Conservation (phyloP, 192 early-diverging fungal genomes). For the Podochytrium sp. region DNA sequence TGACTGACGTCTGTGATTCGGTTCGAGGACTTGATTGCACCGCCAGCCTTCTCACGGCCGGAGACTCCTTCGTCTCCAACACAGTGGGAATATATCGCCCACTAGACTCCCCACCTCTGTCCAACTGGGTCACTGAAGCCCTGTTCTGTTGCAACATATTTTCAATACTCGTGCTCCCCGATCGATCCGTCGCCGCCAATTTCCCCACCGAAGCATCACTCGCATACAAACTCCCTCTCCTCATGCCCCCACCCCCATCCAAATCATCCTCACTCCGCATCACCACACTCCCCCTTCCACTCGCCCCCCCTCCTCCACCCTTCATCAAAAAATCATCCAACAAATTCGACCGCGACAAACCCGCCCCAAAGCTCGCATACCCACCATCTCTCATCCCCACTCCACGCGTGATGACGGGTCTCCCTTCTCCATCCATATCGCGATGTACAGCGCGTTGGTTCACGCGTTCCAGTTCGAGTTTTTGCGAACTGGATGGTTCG, state of each 20-base stretch:
- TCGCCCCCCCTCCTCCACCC: not conserved
- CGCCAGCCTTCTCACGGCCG: too few relatives aligned
- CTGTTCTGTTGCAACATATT: not conserved
- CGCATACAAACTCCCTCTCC: not conserved
- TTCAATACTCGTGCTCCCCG: not conserved
- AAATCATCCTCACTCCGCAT: not conserved
- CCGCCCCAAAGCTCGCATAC: not conserved
- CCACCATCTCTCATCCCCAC: not conserved
- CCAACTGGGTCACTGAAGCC: too few relatives aligned
- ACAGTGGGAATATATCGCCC: too few relatives aligned
- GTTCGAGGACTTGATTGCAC: too few relatives aligned
- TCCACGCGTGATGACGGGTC: not conserved
- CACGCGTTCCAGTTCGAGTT: not conserved
- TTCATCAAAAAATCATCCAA: not conserved
- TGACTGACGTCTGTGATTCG: too few relatives aligned
- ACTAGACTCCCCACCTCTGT: too few relatives aligned
- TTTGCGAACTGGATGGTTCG: too few relatives aligned
- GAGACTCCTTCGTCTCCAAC: too few relatives aligned
- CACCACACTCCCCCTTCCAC: not conserved
- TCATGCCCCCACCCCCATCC: not conserved
- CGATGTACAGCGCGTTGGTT: not conserved
- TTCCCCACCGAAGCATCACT: not conserved
- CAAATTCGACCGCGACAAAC: not conserved
- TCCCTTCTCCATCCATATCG: conserved; percentile 18
- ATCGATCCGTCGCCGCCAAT: not conserved